phyloP scores from a whole-genome alignment of 169 alveolate species.

The Amoebophrya sp. region DNA sequence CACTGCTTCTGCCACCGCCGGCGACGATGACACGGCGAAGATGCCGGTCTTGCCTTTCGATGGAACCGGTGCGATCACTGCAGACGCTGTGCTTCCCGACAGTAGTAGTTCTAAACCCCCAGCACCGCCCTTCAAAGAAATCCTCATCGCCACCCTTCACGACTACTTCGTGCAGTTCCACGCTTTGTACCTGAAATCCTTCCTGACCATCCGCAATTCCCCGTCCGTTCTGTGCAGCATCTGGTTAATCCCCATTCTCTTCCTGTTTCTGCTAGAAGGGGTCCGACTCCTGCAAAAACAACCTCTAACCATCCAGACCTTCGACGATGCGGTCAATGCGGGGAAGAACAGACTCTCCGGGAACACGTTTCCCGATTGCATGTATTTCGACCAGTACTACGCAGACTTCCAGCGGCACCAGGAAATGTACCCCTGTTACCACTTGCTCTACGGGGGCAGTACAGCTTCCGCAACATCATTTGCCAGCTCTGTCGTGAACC shows the following conservation, averaged over 20 bases:
- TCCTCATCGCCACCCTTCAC: no score
- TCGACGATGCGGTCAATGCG: background rate
- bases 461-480: no score
- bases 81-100: no score
- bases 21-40: no score
- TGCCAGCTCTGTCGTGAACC: no score
- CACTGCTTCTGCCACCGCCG: no score
- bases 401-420: background rate
- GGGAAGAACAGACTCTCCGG: no score
- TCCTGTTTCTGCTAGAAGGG: background rate
- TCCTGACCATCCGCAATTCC: background rate
- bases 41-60: no score
- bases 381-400: conserved; percentile 2
- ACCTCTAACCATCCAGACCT: background rate
- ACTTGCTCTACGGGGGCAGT: background rate
- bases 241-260: background rate
- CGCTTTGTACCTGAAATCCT: background rate
- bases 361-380: background rate
- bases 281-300: background rate
- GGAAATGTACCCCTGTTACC: background rate
- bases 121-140: no score
- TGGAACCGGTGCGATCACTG: no score
- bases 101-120: no score
- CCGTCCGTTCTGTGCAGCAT: background rate
- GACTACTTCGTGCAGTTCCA: background rate